phyloP scores from a whole-genome alignment of 495 filamentous ascomycete species.

The Penicillium nucicola region DNA sequence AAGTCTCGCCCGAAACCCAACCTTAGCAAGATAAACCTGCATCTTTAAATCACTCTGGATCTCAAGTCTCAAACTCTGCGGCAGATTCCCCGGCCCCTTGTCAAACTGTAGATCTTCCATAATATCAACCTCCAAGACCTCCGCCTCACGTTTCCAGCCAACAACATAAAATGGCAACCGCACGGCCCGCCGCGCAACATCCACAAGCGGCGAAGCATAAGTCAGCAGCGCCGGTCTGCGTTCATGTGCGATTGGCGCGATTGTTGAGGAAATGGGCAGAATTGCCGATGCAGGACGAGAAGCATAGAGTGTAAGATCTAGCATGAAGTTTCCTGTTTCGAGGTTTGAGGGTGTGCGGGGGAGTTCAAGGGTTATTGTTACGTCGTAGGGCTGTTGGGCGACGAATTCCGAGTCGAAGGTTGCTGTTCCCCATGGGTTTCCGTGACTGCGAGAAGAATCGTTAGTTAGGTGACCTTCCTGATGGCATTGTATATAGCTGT shows the following conservation, averaged over 20 bases:
- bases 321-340: slow-evolving; percentile 86
- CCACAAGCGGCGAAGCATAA: slow-evolving; percentile 60
- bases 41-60: slow-evolving; percentile 62
- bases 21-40: slow-evolving; percentile 68
- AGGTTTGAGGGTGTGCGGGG: slow-evolving; percentile 56
- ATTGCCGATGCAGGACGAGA: slow-evolving; percentile 31
- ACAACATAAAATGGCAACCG: slow-evolving; percentile 59
- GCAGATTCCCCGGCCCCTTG: slow-evolving; percentile 53
- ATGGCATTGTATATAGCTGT: background rate
- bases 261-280: slow-evolving; percentile 16
- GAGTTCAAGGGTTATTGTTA: slow-evolving; percentile 69
- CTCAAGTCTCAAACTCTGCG: slow-evolving; percentile 57
- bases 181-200: slow-evolving; percentile 44
- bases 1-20: slow-evolving; percentile 70
- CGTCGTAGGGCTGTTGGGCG: slow-evolving; percentile 56
- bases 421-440: slow-evolving; percentile 42
- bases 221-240: slow-evolving; percentile 65
- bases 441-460: slow-evolving; percentile 14
- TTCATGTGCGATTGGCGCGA: slow-evolving; percentile 38
- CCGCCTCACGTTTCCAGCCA: slow-evolving; percentile 52
- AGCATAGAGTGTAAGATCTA: slow-evolving; percentile 66
- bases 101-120: slow-evolving; percentile 67
- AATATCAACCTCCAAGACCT: slow-evolving; percentile 63
- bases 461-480: background rate
- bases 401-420: slow-evolving; percentile 38